Base-by-base conservation (phyloP, 768 basidiomycete species). In the Suillus alpinus region DNA sequence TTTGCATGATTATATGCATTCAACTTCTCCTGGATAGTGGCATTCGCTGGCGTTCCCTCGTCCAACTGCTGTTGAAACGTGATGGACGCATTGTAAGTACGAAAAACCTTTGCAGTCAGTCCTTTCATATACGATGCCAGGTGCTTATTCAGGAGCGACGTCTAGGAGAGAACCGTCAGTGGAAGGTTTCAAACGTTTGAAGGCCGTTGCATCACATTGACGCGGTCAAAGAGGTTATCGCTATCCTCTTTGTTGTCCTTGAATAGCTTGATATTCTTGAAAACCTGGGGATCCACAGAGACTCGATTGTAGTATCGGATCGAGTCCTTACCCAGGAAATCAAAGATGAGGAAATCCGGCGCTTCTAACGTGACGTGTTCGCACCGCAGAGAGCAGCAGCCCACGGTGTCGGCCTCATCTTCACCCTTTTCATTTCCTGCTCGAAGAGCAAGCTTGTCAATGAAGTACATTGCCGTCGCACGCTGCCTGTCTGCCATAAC, bases 381-480 rank as follows among this genome's bases (percentile, higher is more conserved):
- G 74, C 90, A 96, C 34, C 95, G 92, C 53, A 99, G 78, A 4
- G 97, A 99, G 75, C 97, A 99, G 77, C 97, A 98, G 71, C 97
- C 97, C 59, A 98, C 95, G 0, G 97, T 99, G 72, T 99, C 97
- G 1, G 97, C 97, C 75, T 98, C 97, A 66, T 99, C 97, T 69
- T 98, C 97, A 47, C 96, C 97, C 76, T 99, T 99, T 79, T 99
- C 97, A 76, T 98, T 98, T 65, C 97, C 97, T 51, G 95, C 95
- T 82, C 97, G 92, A 73, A 99, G 90, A 39, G 97, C 97, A 39
- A 98, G 83, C 69, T 87, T 86, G 76, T 99, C 97, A 69, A 99
- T 98, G 77, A 99, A 94, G 75, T 99, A 99, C 89, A 99, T 92
- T 16, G 97, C 92, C 1, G 96, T 98, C n/a, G 97, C 97, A 29